These are phyloP conservation scores for Ustilago bromivora DNA, from an alignment of 1,284 basidiomycete genomes.

Conservation along the genomic window DNA sequence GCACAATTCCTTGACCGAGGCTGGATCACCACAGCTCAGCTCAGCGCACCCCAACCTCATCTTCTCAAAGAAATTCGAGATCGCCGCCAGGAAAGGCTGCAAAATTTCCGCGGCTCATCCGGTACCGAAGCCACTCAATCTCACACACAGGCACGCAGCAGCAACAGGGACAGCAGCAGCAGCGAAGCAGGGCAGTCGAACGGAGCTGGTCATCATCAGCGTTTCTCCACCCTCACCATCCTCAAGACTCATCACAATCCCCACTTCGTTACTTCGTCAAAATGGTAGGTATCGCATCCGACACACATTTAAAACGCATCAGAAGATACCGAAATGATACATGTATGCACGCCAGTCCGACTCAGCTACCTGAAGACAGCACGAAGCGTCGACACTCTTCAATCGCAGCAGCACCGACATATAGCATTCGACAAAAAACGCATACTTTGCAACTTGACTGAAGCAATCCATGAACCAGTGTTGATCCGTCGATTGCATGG, in stretches of 20 bases:
- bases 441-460: not conserved
- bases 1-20: not conserved
- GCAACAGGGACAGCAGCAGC: not conserved
- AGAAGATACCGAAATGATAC: slow-evolving; percentile 3
- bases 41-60: not conserved
- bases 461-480: not conserved
- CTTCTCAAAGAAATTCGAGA: not conserved
- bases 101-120: not conserved
- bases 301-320: not conserved
- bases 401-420: not conserved
- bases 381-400: not conserved
- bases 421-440: not conserved
- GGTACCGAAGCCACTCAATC: not conserved
- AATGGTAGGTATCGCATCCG: slow-evolving; percentile 44
- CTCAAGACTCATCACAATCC: slow-evolving; percentile 40
- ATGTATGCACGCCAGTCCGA: slow-evolving; percentile 4
- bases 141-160: not conserved
- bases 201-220: slow-evolving; percentile 30
- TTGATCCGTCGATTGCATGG: not conserved
- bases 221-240: slow-evolving; percentile 23
- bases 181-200: not conserved
- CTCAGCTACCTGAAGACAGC: not conserved
- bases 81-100: not conserved
- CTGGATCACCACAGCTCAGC: not conserved
- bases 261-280: slow-evolving; percentile 29